phyloP scores from a whole-genome alignment of 2,329 filamentous ascomycete species.

The Fusarium papillatum region DNA sequence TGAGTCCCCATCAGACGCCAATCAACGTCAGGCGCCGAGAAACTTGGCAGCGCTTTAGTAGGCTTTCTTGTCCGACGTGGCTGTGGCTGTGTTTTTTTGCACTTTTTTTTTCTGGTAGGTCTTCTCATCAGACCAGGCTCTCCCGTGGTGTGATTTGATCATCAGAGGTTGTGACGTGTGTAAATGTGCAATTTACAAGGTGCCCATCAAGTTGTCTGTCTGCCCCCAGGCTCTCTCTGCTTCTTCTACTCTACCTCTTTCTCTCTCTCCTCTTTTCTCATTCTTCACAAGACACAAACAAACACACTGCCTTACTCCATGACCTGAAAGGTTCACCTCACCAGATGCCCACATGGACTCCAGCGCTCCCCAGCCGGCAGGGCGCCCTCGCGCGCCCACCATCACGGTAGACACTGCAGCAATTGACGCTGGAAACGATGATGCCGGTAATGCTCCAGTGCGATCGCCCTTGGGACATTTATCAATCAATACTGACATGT shows the following conservation, averaged over 20 bases:
- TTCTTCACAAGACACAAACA: not conserved
- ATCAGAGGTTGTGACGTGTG: not conserved
- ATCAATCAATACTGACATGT: not conserved
- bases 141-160: not conserved
- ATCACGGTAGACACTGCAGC: constrained; percentile 39
- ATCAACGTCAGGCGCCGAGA: constrained; percentile 2
- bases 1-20: not conserved
- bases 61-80: not conserved
- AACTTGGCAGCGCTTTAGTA: not conserved
- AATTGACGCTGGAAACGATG: constrained; percentile 28
- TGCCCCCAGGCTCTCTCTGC: not conserved
- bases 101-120: not conserved
- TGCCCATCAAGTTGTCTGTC: not conserved
- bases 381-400: constrained; percentile 34
- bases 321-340: not conserved
- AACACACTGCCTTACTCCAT: not conserved
- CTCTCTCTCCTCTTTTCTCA: constrained; percentile 4
- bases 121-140: not conserved
- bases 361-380: constrained; percentile 2
- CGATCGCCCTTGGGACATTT: constrained; percentile 3
- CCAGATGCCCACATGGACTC: constrained; percentile 31
- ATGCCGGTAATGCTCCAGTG: constrained; percentile 38
- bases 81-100: constrained; percentile 15
- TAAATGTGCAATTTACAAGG: not conserved
- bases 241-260: not conserved